Conservation (phyloP, 495 filamentous ascomycete genomes). For the Lepidopterella palustris region DNA sequence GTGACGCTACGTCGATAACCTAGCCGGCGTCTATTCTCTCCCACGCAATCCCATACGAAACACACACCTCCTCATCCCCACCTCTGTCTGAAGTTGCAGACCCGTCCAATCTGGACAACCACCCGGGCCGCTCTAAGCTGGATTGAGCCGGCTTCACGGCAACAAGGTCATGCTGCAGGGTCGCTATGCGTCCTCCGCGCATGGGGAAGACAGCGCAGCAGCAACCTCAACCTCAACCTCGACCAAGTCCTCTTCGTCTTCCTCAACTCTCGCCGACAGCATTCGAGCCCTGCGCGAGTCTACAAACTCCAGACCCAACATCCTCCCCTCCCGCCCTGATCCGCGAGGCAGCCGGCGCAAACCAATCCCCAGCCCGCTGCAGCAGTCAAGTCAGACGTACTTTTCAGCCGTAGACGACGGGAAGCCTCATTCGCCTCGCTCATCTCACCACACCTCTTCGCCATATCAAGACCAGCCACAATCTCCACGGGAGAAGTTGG, state of each 20-base stretch:
- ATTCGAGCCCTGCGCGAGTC: conserved; percentile 25
- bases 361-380: conserved; percentile 17
- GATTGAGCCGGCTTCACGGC: conserved; percentile 18
- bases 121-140: conserved; percentile 19
- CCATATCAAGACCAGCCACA: conserved; percentile 26
- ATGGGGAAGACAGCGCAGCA: background rate
- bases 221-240: conserved; percentile 5
- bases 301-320: conserved; percentile 2
- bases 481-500: conserved; percentile 32
- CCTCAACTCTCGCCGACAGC: conserved; percentile 20
- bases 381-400: conserved; percentile 4
- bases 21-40: background rate
- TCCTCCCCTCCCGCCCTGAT: conserved; percentile 9
- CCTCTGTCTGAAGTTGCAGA: conserved; percentile 13
- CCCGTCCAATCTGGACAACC: conserved; percentile 9
- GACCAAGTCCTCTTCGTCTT: background rate
- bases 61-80: conserved; percentile 16
- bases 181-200: conserved; percentile 1
- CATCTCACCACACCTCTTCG: conserved; percentile 2
- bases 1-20: background rate
- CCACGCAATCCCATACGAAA: conserved; percentile 2
- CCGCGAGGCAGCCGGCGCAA: conserved; percentile 10
- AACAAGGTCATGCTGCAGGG: conserved; percentile 17
- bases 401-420: conserved; percentile 4
- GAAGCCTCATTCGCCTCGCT: conserved; percentile 8